phyloP scores from a whole-genome alignment of 176 grass and related monocot species.

The Phoenix dactylifera region DNA sequence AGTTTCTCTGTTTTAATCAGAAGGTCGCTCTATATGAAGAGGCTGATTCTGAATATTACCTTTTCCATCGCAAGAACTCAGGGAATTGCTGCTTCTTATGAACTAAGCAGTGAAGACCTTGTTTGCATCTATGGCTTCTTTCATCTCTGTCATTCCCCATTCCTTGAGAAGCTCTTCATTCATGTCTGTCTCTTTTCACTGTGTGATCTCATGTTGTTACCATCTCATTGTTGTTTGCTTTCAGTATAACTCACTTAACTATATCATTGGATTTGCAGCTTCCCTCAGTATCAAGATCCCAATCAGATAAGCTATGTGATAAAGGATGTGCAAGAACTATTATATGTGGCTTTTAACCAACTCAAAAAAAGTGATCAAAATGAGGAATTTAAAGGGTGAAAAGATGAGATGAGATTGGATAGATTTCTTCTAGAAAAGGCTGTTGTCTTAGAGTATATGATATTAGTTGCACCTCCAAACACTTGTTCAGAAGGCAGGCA shows the following conservation, averaged over 20 bases:
- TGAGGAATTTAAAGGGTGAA: constrained; percentile 33
- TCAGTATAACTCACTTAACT: not conserved
- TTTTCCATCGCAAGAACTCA: too few species aligned
- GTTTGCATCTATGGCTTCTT: constrained; percentile 20
- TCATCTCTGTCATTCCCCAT: not conserved
- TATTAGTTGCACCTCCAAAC: constrained; percentile 26
- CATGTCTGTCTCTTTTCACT: constrained; percentile 15
- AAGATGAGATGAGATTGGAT: constrained; percentile 26
- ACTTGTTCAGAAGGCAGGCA: not conserved
- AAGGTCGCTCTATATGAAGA: too few species aligned
- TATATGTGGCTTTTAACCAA: constrained; percentile 17
- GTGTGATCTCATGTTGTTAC: not conserved
- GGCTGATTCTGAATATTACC: too few species aligned
- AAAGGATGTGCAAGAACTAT: not conserved
- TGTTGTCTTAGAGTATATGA: constrained; percentile 26
- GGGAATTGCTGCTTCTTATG: too few species aligned
- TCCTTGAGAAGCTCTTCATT: constrained; percentile 44
- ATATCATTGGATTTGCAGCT: constrained; percentile 27
- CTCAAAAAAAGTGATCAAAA: constrained; percentile 34
- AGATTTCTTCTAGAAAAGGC: constrained; percentile 34
- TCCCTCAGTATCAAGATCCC: not conserved
- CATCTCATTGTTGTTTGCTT: not conserved
- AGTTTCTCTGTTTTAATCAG: not conserved
- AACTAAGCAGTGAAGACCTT: not conserved
- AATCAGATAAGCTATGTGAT: not conserved